Evolutionary conservation across 768 basidiomycete genomes (phyloP).

Genomic region (Macrocybe gigantea): DNA sequence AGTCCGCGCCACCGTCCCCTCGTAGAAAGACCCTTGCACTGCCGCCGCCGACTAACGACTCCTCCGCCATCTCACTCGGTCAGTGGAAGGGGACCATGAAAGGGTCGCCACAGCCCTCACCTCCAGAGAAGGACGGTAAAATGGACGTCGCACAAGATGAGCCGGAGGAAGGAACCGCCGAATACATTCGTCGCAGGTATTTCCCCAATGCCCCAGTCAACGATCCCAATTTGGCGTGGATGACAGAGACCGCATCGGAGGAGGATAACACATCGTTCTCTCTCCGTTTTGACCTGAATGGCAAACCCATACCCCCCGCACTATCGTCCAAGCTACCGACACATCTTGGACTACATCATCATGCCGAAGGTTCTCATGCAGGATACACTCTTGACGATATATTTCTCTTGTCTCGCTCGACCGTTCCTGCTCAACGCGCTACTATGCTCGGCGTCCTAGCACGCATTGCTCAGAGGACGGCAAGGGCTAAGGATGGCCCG

Average conservation of each 20-base stretch:
- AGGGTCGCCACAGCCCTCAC: background rate
- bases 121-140: background rate
- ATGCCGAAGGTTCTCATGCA: constrained; percentile 71
- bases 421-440: constrained; percentile 77
- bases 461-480: constrained; percentile 41
- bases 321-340: constrained; percentile 62
- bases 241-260: constrained; percentile 32
- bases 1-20: constrained; percentile 76
- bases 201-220: constrained; percentile 68
- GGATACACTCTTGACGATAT: constrained; percentile 89
- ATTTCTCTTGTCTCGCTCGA: constrained; percentile 73
- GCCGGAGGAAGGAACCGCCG: constrained; percentile 69
- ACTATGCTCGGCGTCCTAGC: constrained; percentile 74
- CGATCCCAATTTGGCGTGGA: constrained; percentile 81
- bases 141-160: constrained; percentile 13
- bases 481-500: constrained; percentile 25
- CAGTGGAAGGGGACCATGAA: constrained; percentile 24
- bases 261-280: constrained; percentile 25
- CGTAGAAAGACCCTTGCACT: constrained; percentile 54
- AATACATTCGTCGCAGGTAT: constrained; percentile 77
- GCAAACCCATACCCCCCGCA: constrained; percentile 54
- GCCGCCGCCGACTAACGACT: constrained; percentile 39
- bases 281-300: constrained; percentile 75
- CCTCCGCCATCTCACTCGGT: constrained; percentile 36
- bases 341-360: constrained; percentile 87